Evolutionary conservation across 2,329 filamentous ascomycete genomes (phyloP), one percentile per base, ranked within the genome.

Genomic region (Penicillium capsulatum): DNA sequence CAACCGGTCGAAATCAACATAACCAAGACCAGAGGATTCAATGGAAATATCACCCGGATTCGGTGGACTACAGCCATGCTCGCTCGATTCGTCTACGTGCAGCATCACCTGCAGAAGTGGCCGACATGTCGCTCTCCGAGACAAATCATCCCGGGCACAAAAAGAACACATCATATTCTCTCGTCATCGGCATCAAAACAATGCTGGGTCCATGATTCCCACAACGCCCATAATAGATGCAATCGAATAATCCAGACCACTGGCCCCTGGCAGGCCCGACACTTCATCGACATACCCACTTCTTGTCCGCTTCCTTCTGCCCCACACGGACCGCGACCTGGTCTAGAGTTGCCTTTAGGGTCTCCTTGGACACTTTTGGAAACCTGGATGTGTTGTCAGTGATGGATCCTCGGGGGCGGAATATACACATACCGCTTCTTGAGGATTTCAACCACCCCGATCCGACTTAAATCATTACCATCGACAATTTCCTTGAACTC

Each of bases 381-480:
- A 91, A 88, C 51, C 76, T 79, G 50, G 9, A 33, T 31, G 17
- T 4, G 19, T 32, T 14, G 32, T 48, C 31, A 52, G 47, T 22
- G 3, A 17, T 3, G 28, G 11, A 15, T n/a, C 10, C 22, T 7
- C 22, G 22, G 22, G 19, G 27, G 5, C 4, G 11, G 14, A n/a
- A 7, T 4, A 8, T 8, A 20, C 34, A 47, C 69, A 44, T 63
- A 78, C 69, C 79, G 74, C 58, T 84, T 82, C 63, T 88, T 86
- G 44, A 94, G 64, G 4, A 84, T 74, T 61, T 91, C 86, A 7
- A 87, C 73, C 51, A 92, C 67, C 6, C 84, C 86, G 2, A 81
- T 65, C 65, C 92, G 92, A 27, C 79, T 85, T 34, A 88, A 69
- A 64, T 84, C 77, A 47, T 79, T 84, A 13, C 81, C 84, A 34